Conservation (phyloP, 805 yeast genomes). For the Candida caryicola region DNA sequence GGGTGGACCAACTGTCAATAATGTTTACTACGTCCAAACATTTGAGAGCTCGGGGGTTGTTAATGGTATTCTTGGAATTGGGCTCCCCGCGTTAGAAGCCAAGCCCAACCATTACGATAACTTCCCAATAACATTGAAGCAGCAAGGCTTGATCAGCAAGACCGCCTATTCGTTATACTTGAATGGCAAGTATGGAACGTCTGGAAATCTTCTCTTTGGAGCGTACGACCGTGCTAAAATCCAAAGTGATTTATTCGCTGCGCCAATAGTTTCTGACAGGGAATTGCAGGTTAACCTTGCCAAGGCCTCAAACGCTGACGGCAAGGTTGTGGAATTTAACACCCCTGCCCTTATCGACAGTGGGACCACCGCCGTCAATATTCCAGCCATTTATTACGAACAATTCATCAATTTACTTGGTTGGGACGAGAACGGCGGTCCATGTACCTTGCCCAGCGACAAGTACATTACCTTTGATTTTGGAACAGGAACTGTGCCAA, state of each 20-base stretch:
- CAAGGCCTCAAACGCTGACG: conserved; percentile 2
- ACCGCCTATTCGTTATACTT: conserved; percentile 23
- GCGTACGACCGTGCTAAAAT: conserved; percentile 18
- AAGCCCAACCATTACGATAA: conserved; percentile 10
- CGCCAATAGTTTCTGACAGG: too few relatives aligned
- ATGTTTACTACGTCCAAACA: conserved; percentile 2
- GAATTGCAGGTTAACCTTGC: too few relatives aligned
- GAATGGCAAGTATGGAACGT: conserved; percentile 13
- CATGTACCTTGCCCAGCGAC: conserved; percentile 7
- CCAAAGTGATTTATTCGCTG: conserved; percentile 7
- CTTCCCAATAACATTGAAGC: conserved; percentile 19
- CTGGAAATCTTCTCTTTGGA: conserved; percentile 23
- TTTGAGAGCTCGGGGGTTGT: conserved; percentile 2
- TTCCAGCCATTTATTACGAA: conserved; percentile 4
- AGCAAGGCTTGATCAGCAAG: conserved; percentile 23
- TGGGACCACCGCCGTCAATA: conserved; percentile 47
- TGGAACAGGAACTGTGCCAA: too few relatives aligned
- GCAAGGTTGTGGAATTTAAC: conserved; percentile 3
- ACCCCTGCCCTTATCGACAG: conserved; percentile 51
- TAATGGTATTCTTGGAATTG: conserved; percentile 11
- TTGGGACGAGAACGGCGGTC: background rate
- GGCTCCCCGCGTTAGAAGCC: conserved; percentile 4
- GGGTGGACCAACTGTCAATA: conserved; percentile 3
- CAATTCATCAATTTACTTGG: conserved; percentile 1
- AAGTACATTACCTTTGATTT: conserved; percentile 6